phyloP scores from a whole-genome alignment of 2,329 filamentous ascomycete genomes.

The Cladosporium sp. region DNA sequence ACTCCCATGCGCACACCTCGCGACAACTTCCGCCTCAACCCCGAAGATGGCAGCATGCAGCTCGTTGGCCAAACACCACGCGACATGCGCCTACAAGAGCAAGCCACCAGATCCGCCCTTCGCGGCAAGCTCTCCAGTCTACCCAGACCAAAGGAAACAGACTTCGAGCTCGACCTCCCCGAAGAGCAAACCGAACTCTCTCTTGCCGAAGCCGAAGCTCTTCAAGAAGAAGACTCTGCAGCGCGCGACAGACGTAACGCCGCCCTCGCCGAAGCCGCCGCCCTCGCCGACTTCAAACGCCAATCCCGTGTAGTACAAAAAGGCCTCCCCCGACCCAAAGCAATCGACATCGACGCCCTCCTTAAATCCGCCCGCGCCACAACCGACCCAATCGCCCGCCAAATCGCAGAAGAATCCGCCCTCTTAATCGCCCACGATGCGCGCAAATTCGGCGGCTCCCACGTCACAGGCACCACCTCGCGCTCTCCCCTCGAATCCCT shows the following conservation, averaged over 20 bases:
- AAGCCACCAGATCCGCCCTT: constrained; percentile 63
- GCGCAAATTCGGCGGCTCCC: constrained; percentile 63
- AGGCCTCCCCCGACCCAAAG: constrained; percentile 69
- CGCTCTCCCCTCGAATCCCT: constrained; percentile 55
- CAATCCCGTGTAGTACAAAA: constrained; percentile 90
- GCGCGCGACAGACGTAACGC: constrained; percentile 69
- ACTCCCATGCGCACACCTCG: constrained; percentile 65
- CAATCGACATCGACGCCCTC: constrained; percentile 66
- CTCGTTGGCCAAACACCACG: constrained; percentile 69
- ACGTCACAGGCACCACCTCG: constrained; percentile 56
- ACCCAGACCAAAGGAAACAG: constrained; percentile 86
- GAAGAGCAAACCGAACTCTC: constrained; percentile 67
- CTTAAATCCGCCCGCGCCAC: constrained; percentile 58
- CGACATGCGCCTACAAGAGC: constrained; percentile 67
- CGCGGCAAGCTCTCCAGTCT: constrained; percentile 71
- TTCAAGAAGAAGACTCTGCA: constrained; percentile 63
- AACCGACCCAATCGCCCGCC: constrained; percentile 58
- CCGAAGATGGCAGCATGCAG: constrained; percentile 60
- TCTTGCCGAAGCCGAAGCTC: constrained; percentile 40
- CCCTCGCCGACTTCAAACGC: constrained; percentile 67
- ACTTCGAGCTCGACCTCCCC: constrained; percentile 90
- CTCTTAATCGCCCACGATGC: constrained; percentile 79
- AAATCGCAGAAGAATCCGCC: constrained; percentile 73
- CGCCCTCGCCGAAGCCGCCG: constrained; percentile 57
- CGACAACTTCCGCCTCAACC: constrained; percentile 80